These are phyloP conservation scores for Microbotryomycetes sp. DNA, from an alignment of 1,284 basidiomycete genomes.

Conservation along the genomic window DNA sequence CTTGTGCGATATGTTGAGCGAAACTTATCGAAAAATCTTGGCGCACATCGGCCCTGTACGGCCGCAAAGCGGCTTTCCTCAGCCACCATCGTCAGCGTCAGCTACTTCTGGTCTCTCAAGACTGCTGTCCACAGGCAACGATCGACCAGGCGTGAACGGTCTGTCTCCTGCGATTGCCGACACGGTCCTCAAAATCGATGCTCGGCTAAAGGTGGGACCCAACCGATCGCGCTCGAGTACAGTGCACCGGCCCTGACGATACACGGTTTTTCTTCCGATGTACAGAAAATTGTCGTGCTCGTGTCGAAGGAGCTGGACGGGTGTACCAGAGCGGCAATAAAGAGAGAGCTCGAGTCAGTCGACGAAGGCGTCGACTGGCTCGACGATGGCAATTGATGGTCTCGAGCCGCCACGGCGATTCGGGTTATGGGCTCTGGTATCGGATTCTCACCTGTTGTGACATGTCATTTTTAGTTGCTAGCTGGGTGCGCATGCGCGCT, in stretches of 20 bases:
- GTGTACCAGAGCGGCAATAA: conserved; percentile 68
- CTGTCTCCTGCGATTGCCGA: conserved; percentile 48
- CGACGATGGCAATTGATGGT: no score
- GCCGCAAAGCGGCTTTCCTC: conserved; percentile 17
- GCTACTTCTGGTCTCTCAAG: conserved; percentile 52
- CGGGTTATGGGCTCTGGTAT: no score
- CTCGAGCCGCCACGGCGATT: no score
- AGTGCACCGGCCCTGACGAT: no score
- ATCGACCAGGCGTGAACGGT: conserved; percentile 11
- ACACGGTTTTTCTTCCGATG: not conserved
- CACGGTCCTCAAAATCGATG: conserved; percentile 67
- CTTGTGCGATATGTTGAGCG: conserved; percentile 74
- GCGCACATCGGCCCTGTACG: conserved; percentile 56
- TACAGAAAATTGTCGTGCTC: conserved; percentile 66
- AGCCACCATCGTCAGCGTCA: conserved; percentile 43
- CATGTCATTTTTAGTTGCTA: no score
- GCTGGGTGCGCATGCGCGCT: no score
- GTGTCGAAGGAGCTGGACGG: conserved; percentile 74
- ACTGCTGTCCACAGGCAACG: conserved; percentile 40
- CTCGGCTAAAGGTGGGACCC: conserved; percentile 64
- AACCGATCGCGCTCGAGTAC: not conserved
- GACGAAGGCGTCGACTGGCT: conserved; percentile 5
- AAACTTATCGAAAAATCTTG: conserved; percentile 75
- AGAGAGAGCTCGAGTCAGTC: conserved; percentile 68
- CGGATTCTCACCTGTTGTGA: no score